Conservation (phyloP, 306 rosid genomes). For the Prunus mongolica region DNA sequence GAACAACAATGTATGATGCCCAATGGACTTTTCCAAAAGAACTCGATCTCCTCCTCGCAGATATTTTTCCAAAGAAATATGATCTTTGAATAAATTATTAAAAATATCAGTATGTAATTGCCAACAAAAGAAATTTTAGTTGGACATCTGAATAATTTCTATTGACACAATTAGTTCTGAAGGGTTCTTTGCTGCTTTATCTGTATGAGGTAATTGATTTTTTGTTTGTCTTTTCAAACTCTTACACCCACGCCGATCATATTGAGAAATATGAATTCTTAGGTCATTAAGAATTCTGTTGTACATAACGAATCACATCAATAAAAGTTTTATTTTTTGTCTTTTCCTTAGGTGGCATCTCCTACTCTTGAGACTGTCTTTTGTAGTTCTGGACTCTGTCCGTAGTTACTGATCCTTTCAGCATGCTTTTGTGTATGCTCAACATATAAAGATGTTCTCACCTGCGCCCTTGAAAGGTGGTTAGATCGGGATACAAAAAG, state of each 20-base stretch:
- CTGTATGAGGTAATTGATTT: background rate
- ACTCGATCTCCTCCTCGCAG: too few species aligned
- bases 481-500: background rate
- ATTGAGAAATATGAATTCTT: too few species aligned
- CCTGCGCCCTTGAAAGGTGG: background rate
- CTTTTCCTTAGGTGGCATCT: background rate
- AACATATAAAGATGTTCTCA: background rate
- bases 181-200: too few species aligned
- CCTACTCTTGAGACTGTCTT: background rate
- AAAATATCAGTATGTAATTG: too few species aligned
- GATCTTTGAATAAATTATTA: too few species aligned
- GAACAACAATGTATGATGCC: too few species aligned
- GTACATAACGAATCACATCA: background rate
- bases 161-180: too few species aligned
- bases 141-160: too few species aligned
- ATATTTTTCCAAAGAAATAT: too few species aligned
- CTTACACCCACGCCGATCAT: background rate
- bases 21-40: too few species aligned
- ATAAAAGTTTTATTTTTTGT: background rate
- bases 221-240: too few species aligned
- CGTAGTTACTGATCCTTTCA: background rate
- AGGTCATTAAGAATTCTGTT: background rate
- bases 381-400: background rate
- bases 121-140: too few species aligned
- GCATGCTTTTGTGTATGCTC: background rate